phyloP scores from a whole-genome alignment of 345 rosid genomes.

The Ceriops zippeliana region DNA sequence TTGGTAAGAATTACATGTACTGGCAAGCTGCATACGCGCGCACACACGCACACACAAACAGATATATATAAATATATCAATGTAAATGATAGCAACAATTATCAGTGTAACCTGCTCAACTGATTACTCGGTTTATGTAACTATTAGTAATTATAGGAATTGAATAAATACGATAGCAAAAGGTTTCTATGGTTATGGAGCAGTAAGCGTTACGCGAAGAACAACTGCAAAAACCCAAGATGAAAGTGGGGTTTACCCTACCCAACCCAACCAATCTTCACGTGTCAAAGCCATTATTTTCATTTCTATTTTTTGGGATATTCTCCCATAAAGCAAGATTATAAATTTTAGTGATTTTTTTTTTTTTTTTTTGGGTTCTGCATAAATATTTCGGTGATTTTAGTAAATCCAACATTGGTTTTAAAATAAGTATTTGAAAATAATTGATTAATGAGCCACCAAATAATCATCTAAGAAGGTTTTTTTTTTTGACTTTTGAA shows the following conservation, averaged over 20 bases:
- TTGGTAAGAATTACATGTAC: conserved; percentile 28
- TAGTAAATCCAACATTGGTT: too few species aligned
- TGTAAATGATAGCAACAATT: background rate
- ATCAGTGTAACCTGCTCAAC: conserved; percentile 10
- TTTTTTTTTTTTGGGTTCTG: too few species aligned
- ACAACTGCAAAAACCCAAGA: conserved; percentile 11
- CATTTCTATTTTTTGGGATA: too few species aligned
- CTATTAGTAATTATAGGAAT: background rate
- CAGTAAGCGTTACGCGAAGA: conserved; percentile 6
- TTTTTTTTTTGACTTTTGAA: too few species aligned
- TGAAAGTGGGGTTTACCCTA: conserved; percentile 49
- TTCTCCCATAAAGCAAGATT: too few species aligned
- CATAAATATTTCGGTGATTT: too few species aligned
- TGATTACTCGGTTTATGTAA: background rate
- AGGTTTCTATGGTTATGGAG: background rate
- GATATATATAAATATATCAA: too few species aligned
- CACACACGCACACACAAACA: too few species aligned
- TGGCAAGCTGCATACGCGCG: background rate
- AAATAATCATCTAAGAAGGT: too few species aligned
- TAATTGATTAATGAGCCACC: too few species aligned
- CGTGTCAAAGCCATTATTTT: background rate
- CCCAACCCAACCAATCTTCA: conserved; percentile 38
- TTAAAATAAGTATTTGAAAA: too few species aligned
- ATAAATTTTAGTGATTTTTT: too few species aligned
- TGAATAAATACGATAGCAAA: background rate